Conservation (phyloP, 176 grass and related monocot genomes). For the Tillandsia leiboldiana region DNA sequence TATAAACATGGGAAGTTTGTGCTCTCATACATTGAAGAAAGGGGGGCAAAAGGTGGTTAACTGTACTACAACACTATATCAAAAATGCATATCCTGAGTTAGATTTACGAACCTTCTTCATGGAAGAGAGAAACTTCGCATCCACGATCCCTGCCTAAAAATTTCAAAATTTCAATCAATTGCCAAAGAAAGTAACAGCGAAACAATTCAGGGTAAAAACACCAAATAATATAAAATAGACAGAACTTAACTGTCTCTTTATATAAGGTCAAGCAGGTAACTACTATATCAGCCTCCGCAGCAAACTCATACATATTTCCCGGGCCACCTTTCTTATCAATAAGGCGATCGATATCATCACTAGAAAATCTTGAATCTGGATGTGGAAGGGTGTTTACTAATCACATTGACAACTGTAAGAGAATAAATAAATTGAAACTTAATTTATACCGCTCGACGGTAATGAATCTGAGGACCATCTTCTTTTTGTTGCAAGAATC, state of each 20-base stretch:
- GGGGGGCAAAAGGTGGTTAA: neutral
- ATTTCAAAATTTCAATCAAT: conserved; percentile 24
- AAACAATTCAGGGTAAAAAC: conserved; percentile 11
- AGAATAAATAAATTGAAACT: conserved; percentile 6
- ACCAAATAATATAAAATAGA: conserved; percentile 3
- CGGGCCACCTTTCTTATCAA: conserved; percentile 69
- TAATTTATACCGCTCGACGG: conserved; percentile 32
- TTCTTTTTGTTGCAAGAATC: conserved; percentile 80
- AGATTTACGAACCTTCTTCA: conserved; percentile 64
- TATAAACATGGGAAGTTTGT: neutral
- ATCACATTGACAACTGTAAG: neutral
- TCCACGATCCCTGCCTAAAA: conserved; percentile 59
- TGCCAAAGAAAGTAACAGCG: conserved; percentile 1
- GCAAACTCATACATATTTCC: conserved; percentile 68
- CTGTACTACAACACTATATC: neutral
- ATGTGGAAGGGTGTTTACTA: conserved; percentile 1
- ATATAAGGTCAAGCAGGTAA: conserved; percentile 65
- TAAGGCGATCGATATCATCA: conserved; percentile 46
- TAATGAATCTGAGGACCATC: conserved; percentile 50
- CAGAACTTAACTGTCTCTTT: conserved; percentile 52
- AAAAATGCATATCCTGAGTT: conserved; percentile 9
- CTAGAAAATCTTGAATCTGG: conserved; percentile 16
- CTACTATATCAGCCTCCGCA: conserved; percentile 69
- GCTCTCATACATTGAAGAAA: neutral
- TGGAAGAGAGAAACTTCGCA: conserved; percentile 62